Base-by-base conservation (phyloP, 371 early-diverging fungal species). In the Mortierella sp. region DNA sequence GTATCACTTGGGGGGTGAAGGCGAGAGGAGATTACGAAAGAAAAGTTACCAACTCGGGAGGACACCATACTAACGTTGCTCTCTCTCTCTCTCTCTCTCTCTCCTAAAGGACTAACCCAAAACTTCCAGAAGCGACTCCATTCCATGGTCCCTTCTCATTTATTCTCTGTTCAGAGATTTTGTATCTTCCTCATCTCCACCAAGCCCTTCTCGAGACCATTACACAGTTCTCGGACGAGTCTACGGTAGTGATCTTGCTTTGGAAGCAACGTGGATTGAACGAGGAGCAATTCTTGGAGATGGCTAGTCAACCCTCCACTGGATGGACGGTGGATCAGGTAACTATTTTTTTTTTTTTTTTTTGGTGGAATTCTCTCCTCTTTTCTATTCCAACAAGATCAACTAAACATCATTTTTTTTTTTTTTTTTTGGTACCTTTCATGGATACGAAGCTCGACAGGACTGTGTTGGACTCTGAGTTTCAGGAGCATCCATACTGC, bases 191-290 rank as follows among this genome's bases (percentile, higher is more conserved):
- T 5, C 66, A 79, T 2, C 55, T 73, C 23, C 84, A 85, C 55
- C 59, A 67, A 21, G 72, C 63, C 3, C 70, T 84, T 3, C 55
- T 81, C 11, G 64, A 81, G 61, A 85, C 85, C 2, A 29, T 84
- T 14, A 66, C 71, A 6, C 52, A 62, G 16, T 75, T 81, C 29
- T 50, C 82, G 19, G 73, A 66, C 48, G 50, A 59, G 2, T 23
- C 56, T 5, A 84, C 85, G 5, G 46, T 68, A 0, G 68, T 85
- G 7, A 43, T 74, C 1, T 50, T 83, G 57, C 45, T 72, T 14
- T 85, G 79, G 79, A 85, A 85, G 45, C 44, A 80, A 26, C 77
- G 84, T n/a, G 84, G 84, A 9, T 44, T 84, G 59, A 79, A 76
- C 25, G 84, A 84, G 47, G 76, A 82, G 37, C 62, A 66, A 4